phyloP scores from a whole-genome alignment of 2,329 filamentous ascomycete species.

The Pezicula radicicola region DNA sequence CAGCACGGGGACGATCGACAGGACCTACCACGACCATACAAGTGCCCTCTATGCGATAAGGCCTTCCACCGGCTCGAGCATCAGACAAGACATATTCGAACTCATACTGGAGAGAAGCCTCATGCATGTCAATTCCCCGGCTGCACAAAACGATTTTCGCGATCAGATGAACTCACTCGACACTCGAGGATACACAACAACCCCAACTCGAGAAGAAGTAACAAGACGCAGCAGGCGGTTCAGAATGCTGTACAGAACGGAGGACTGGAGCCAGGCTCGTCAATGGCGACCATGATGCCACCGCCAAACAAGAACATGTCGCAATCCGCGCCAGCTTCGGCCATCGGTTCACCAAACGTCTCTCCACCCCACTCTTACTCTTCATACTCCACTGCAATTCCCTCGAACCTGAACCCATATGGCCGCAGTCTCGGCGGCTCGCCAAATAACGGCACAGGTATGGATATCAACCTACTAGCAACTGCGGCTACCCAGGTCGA shows the following conservation, averaged over 20 bases:
- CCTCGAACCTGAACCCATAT: constrained; percentile 46
- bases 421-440: constrained; percentile 40
- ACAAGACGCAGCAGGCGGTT: constrained; percentile 63
- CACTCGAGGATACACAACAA: constrained; percentile 99
- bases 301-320: constrained; percentile 79
- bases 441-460: constrained; percentile 29
- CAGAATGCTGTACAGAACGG: constrained; percentile 45
- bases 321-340: constrained; percentile 83
- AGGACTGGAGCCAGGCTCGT: constrained; percentile 46
- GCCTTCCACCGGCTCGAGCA: constrained; percentile 98
- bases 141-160: constrained; percentile 95
- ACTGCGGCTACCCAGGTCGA: constrained; percentile 61
- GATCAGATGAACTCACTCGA: constrained; percentile 92
- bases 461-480: constrained; percentile 57
- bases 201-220: constrained; percentile 90
- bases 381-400: constrained; percentile 55
- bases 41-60: constrained; percentile 97
- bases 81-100: constrained; percentile 87
- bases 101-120: constrained; percentile 97
- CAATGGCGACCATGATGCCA: constrained; percentile 67
- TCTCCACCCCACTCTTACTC: constrained; percentile 90
- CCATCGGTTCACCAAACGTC: constrained; percentile 88
- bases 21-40: constrained; percentile 94
- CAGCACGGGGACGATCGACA: constrained; percentile 32
- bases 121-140: constrained; percentile 94